Evolutionary conservation across 2,329 filamentous ascomycete genomes (phyloP), one percentile per base, ranked within the genome.

Genomic region (Claviceps africana): DNA sequence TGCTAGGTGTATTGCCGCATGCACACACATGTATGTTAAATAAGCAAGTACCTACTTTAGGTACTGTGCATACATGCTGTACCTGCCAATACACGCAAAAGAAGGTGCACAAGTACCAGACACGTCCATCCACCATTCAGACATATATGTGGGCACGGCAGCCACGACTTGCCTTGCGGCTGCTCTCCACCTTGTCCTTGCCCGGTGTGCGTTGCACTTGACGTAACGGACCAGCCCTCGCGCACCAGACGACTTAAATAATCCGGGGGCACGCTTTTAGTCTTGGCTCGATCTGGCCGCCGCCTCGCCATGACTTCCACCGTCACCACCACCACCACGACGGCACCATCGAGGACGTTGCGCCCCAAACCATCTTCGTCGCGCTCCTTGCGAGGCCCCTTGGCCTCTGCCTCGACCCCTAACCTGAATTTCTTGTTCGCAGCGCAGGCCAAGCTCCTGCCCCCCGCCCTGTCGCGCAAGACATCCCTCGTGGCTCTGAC

Each of bases 401-500:
- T 68, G 51, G 66, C 70, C 54, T 74, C 78, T 25, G 70, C 72
- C 37, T 82, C 80, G 8, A 79, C 77, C 4, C 79, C 80, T 11
- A 81, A 82, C 60, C 70, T 83, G 55, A 74, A 74, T 61, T 66
- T 70, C 28, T 64, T 75, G 40, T 80, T 76, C 64, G 66, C 69
- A 43, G 66, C 70, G 8, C 75, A 76, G 57, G 73, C 75, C 49
- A 72, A 71, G 56, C 69, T 74, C 28, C 64, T 64, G 47, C 68
- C 70, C 31, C 68, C 64, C 46, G 71, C 74, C 54, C 72, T 83
- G 58, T 75, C 78, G 61, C 82, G 85, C 63, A 89, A 90, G 71
- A 75, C 77, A 55, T 88, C 84, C 48, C 72, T 87, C 57, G 83
- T 81, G 56, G 81, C 84, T 48, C 75, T 90, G 57, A 86, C 82